A percentile compares a stretch with the other conserved stretches of the same genome.
phyloP scores from a whole-genome alignment of 352 stramenopile genomes.

The Pythium folliculosum region DNA sequence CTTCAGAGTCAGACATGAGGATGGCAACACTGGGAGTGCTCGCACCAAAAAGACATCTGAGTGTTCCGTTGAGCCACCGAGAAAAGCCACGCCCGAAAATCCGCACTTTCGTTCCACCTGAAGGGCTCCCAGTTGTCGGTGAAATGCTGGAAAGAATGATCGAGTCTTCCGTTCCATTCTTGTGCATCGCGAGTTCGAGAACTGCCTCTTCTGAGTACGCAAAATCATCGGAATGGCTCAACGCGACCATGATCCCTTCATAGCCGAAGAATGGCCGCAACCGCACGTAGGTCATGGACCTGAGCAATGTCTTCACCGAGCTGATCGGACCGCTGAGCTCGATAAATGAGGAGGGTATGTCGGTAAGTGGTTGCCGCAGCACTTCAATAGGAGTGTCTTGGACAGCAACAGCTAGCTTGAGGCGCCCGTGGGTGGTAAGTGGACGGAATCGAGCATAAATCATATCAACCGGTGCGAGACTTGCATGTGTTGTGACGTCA shows the following conservation, averaged over 20 bases:
- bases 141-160: constrained; percentile 31
- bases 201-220: constrained; percentile 41
- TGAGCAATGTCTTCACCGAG: constrained; percentile 38
- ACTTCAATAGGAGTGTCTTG: constrained; percentile 32
- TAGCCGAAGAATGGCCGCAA: constrained; percentile 54
- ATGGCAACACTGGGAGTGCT: constrained; percentile 35
- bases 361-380: constrained; percentile 25
- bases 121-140: constrained; percentile 25
- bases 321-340: constrained; percentile 39
- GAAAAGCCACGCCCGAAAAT: constrained; percentile 50
- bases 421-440: constrained; percentile 54
- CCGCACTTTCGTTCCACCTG: constrained; percentile 47
- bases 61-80: constrained; percentile 20
- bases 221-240: constrained; percentile 55
- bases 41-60: constrained; percentile 61
- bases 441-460: constrained; percentile 47
- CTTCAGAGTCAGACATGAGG: constrained; percentile 40
- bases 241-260: constrained; percentile 56
- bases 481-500: constrained; percentile 33
- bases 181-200: constrained; percentile 44
- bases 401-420: constrained; percentile 34
- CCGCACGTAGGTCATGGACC: constrained; percentile 51
- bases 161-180: constrained; percentile 28
- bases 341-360: constrained; percentile 35
- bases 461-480: constrained; percentile 15